Evolutionary conservation across 371 early-diverging fungal genomes (phyloP).

Genomic region (Syncephalis fuscata): DNA sequence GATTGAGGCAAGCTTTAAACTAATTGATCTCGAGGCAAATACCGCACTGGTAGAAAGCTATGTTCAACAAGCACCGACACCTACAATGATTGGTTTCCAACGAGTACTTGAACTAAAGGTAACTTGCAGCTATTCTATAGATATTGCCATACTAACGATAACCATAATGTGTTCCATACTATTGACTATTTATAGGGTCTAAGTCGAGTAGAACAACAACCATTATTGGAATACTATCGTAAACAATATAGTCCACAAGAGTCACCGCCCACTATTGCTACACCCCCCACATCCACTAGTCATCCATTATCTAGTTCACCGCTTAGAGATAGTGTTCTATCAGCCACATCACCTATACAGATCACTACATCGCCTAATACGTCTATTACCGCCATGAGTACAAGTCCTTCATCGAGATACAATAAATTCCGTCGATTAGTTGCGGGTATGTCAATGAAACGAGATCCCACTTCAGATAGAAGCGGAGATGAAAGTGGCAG

Average conservation of each 20-base stretch:
- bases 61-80: neutral
- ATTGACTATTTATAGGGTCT: no score
- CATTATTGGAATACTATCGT: no score
- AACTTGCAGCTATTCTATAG: neutral
- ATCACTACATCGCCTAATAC: neutral
- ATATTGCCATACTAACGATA: no score
- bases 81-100: neutral
- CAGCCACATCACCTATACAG: neutral
- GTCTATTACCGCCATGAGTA: neutral
- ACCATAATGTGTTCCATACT: no score
- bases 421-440: neutral
- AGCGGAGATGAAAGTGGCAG: no score
- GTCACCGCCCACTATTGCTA: no score
- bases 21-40: neutral
- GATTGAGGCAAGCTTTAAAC: no score
- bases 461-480: neutral
- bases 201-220: no score
- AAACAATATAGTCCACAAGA: no score
- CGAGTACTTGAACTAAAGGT: neutral
- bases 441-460: neutral
- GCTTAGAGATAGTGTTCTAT: no score
- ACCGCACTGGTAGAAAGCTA: neutral
- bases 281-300: no score
- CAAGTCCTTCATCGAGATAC: neutral
- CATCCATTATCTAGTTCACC: no score